Base-by-base conservation (phyloP, 495 filamentous ascomycete genomes). In the Glonium stellatum region DNA sequence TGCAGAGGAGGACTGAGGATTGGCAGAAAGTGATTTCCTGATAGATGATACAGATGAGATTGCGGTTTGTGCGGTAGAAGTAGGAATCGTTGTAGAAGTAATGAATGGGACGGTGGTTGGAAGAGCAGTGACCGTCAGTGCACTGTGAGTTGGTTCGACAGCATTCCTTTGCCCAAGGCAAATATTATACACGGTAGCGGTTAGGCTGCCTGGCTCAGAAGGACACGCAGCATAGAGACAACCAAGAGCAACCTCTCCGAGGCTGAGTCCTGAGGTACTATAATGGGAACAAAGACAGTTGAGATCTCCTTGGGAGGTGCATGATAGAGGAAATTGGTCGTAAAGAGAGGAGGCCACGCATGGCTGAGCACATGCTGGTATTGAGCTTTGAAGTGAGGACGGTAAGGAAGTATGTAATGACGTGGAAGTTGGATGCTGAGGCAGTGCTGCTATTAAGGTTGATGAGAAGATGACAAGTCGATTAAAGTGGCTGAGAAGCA, bases 401-500 rank as follows among this genome's bases (percentile, higher is more conserved):
- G 61, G 65, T 35, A 68, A 48, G 44, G 56, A 42, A 15, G 39
- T 59, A 0, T 39, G 22, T 39, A 51, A 41, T 47, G 60, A 27
- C 49, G 54, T 57, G 19, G 55, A 42, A 18, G 57, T 39, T 18
- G 60, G 21, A 25, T 55, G 18, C 61, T 65, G 58, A 58, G 65
- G 62, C 54, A 55, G 46, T 39, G 62, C 58, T 41, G 55, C 44
- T 52, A 65, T 63, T 62, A 65, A 42, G n/a, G 65, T 51, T 41
- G 62, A 62, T 58, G 58, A 54, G 58, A 68, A 36, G 27, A 60
- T 64, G 59, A 59, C 62, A 62, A 62, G 56, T 55, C 62, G 55
- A 65, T 65, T 64, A 47, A 62, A 52, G 56, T 62, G 59, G 65
- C 65, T 64, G 61, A 68, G 51, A 58, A 65, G 61, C 65, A 68